These are phyloP conservation scores for Mediolabrus comicus DNA, from an alignment of 108 stramenopile species.

Conservation along the genomic window DNA sequence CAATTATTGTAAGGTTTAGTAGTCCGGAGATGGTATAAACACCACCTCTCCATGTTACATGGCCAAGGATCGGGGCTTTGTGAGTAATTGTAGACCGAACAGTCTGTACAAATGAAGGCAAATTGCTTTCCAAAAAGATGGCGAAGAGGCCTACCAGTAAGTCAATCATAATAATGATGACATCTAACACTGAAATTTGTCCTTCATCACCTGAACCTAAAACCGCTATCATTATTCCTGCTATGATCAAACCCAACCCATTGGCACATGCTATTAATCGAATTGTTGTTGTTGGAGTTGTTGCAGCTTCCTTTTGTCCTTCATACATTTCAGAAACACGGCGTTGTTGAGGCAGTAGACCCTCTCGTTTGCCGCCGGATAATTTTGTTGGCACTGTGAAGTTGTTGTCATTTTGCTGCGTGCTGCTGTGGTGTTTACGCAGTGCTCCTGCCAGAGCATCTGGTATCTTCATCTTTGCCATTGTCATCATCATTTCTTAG, in stretches of 20 bases:
- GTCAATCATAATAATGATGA: slow-evolving; percentile 2
- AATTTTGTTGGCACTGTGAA: slow-evolving; percentile 2
- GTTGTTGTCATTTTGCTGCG: no score
- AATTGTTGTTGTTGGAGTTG: background rate
- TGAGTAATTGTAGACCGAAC: background rate
- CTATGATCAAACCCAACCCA: slow-evolving; percentile 23
- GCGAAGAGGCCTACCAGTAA: slow-evolving; percentile 12
- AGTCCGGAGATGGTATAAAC: slow-evolving; percentile 20
- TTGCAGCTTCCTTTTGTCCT: background rate
- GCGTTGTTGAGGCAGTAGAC: slow-evolving; percentile 15
- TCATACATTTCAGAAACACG: slow-evolving; percentile 7
- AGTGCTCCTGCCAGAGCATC: no score
- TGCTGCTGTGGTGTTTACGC: no score
- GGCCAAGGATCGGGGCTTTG: background rate
- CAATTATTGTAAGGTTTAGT: slow-evolving; percentile 8
- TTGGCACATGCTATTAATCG: slow-evolving; percentile 19
- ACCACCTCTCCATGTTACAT: slow-evolving; percentile 13
- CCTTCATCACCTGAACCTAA: slow-evolving; percentile 7
- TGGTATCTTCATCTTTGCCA: no score
- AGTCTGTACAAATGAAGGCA: background rate
- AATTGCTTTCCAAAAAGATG: slow-evolving; percentile 24
- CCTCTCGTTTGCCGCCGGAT: slow-evolving; percentile 2
- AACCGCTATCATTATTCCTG: slow-evolving; percentile 3
- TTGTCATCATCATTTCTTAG: no score
- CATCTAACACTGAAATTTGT: slow-evolving; percentile 8